phyloP scores from a whole-genome alignment of 352 stramenopile genomes.

The Globisporangium heterothallicum region DNA sequence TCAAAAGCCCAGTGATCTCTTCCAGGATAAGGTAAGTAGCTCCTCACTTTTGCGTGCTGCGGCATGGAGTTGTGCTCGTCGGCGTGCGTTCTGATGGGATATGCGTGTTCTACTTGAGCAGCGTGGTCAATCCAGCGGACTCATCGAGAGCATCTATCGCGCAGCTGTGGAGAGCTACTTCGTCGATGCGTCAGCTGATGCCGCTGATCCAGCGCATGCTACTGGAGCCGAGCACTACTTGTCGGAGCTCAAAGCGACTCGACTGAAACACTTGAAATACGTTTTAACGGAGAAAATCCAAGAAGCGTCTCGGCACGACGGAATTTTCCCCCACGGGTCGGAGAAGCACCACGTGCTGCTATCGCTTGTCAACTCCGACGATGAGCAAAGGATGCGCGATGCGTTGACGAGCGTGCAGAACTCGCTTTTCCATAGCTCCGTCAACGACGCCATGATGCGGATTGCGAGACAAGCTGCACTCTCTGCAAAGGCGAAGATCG shows the following conservation, averaged over 20 bases:
- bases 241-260: constrained; percentile 14
- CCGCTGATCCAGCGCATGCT: neutral
- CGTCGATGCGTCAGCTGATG: constrained; percentile 1
- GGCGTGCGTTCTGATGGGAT: neutral
- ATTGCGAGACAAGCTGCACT: constrained; percentile 75
- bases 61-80: neutral
- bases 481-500: constrained; percentile 78
- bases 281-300: constrained; percentile 70
- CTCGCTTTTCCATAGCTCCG: constrained; percentile 59
- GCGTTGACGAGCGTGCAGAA: constrained; percentile 54
- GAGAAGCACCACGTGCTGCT: constrained; percentile 55
- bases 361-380: constrained; percentile 33
- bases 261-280: constrained; percentile 67
- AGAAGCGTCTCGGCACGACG: constrained; percentile 60
- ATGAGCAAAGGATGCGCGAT: constrained; percentile 51
- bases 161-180: constrained; percentile 17
- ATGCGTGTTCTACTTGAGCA: neutral
- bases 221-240: constrained; percentile 3
- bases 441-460: constrained; percentile 80
- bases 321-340: constrained; percentile 63
- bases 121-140: neutral
- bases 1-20: constrained; percentile 8
- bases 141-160: constrained; percentile 11
- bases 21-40: constrained; percentile 15
- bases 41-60: neutral